phyloP scores from a whole-genome alignment of 257 asterid genomes.

The Penstemon davidsonii region DNA sequence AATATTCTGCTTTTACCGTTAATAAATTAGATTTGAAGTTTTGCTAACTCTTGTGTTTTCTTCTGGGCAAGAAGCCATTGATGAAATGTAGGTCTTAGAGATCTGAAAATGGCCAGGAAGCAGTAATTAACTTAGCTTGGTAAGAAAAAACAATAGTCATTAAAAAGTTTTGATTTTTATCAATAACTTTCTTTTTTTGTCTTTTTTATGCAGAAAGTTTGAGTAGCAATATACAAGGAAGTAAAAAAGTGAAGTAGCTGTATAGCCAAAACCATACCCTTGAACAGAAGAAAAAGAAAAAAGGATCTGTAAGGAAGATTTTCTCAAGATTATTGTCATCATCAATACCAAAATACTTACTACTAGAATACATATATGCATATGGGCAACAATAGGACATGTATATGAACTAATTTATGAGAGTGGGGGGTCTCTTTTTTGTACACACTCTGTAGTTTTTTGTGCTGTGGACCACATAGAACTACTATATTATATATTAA shows the following conservation, averaged over 20 bases:
- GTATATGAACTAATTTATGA: conserved; percentile 57
- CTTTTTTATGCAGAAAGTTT: conserved; percentile 61
- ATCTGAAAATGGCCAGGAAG: conserved; percentile 23
- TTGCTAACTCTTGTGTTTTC: conserved; percentile 41
- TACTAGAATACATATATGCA: conserved; percentile 59
- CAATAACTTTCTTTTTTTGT: neutral
- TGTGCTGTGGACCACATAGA: conserved; percentile 54
- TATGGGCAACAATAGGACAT: conserved; percentile 52
- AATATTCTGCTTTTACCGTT: no score
- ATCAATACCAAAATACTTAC: conserved; percentile 54
- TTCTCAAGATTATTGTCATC: conserved; percentile 63
- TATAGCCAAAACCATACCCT: conserved; percentile 58
- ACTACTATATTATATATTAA: conserved; percentile 38
- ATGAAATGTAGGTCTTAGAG: conserved; percentile 59
- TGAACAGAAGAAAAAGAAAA: conserved; percentile 33
- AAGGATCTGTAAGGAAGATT: conserved; percentile 57
- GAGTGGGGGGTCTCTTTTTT: conserved; percentile 64
- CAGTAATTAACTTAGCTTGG: conserved; percentile 51
- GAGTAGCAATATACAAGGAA: conserved; percentile 65
- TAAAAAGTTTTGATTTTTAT: neutral
- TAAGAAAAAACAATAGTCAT: conserved; percentile 29
- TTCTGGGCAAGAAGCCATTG: conserved; percentile 67
- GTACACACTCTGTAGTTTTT: conserved; percentile 48
- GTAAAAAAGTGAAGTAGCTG: conserved; percentile 53
- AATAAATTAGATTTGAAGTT: conserved; percentile 3